Base-by-base conservation (phyloP, 2,329 filamentous ascomycete genomes). In the Massarina eburnea region DNA sequence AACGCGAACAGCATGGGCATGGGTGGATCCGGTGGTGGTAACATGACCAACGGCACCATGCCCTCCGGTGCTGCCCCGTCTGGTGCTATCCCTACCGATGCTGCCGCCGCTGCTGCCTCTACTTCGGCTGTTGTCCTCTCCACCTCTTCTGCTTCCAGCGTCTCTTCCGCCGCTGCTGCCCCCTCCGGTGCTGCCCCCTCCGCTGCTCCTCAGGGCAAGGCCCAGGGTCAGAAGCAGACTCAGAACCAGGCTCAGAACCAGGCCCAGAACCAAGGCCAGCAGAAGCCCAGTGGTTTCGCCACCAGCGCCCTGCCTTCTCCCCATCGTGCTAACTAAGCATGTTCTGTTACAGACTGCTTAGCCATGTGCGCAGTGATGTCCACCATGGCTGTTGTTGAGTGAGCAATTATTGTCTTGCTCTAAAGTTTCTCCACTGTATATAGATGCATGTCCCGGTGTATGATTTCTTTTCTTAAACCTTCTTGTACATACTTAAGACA, bases 11-110 rank as follows among this genome's bases (percentile, higher is more conserved):
- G 24, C 24, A 38, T 33, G 19, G 41, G 38, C 19, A 29, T 39
- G 12, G 47, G 42, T 33, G 51, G 49, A 19, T 38, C 37, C 30
- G 36, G 35, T 14, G 45, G 39, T 17, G 46, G 36, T 44, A 35
- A 37, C n/a, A 43, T 35, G 15, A 36, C 42, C 20, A 54, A 55
- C 17, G 52, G 54, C 7, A 54, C 48, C 2, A 46, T 46, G 44
- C 46, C 51, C 33, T 48, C 46, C 26, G 51, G 53, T 14, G 51
- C 54, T 20, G 43, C 49, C 12, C 54, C 57, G 18, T 48, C 49
- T 35, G 49, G 51, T 32, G 44, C 44, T 22, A 14, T 41, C 22
- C 40, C 51, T n/a, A 39, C 47, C 12, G 39, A 35, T 20, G 21
- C 39, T 20, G 39, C 42, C 15, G 18, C 34, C 17, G 34, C 20